These are phyloP conservation scores for Trichoderma koningiopsis DNA, from an alignment of 2,329 filamentous ascomycete genomes.

Conservation along the genomic window DNA sequence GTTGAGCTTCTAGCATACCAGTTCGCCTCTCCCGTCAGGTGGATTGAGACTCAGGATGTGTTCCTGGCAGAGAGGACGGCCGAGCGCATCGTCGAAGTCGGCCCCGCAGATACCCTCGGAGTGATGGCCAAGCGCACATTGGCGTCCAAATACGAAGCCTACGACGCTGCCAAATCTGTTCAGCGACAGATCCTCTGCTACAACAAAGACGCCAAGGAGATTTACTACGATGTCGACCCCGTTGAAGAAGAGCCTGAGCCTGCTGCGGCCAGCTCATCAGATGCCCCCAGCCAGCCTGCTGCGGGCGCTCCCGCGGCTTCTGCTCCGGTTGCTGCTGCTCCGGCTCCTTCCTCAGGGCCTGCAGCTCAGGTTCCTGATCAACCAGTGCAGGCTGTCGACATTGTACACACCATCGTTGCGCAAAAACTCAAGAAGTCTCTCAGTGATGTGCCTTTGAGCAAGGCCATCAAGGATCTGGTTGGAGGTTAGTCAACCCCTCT, in stretches of 20 bases:
- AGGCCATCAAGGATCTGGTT: conserved; percentile 98
- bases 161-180: conserved; percentile 94
- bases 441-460: conserved; percentile 84
- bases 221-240: conserved; percentile 98
- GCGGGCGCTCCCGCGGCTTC: conserved; percentile 54
- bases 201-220: conserved; percentile 99
- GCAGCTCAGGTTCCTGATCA: conserved; percentile 84
- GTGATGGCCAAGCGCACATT: conserved; percentile 97
- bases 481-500: conserved; percentile 67
- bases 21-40: conserved; percentile 97
- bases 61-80: conserved; percentile 94
- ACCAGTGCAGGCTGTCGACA: conserved; percentile 85
- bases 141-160: conserved; percentile 96
- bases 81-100: conserved; percentile 96
- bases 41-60: conserved; percentile 99
- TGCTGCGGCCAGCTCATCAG: conserved; percentile 40
- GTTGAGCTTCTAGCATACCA: conserved; percentile 99
- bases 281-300: conserved; percentile 7
- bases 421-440: conserved; percentile 98
- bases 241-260: conserved; percentile 84
- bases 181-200: conserved; percentile 98
- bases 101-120: conserved; percentile 93
- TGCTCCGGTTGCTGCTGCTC: conserved; percentile 55
- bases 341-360: conserved; percentile 76
- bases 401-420: conserved; percentile 85